Base-by-base conservation (phyloP, 345 rosid species). In the Hirschfeldia incana region DNA sequence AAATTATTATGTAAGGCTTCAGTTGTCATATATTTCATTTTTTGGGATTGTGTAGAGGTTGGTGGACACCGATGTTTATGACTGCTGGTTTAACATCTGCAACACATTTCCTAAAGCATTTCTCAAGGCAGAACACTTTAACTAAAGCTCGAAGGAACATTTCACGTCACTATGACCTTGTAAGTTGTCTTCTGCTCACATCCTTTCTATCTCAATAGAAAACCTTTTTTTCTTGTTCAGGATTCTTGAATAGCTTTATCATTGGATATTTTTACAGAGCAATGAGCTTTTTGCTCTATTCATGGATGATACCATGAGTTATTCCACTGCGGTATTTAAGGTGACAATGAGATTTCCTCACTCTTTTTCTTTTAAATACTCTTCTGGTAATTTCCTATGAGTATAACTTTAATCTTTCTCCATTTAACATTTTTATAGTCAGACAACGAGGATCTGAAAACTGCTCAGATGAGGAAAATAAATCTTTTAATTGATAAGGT, bases 81-180 rank as follows among this genome's bases (percentile, higher is more conserved):
- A 89, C 97, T n/a, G 89, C 97, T 16, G 80, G 87, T 68, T 72
- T 92, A 67, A 76, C 93, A 76, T 89, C 93, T 13, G 88, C 92
- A 64, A 90, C 84, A 74, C 82, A 87, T 65, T 94, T 87, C 76
- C 77, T 87, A 32, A 89, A 75, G 81, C 98, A 92, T 78, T 77
- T 88, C 30, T 86, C 84, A 4, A 84, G 94, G 76, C 87, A 86
- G 64, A 94, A 92, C 76, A 89, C 91, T 8, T 84, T 92, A 17
- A 92, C 94, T 37, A 94, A 94, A 87, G 96, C 98, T 81, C 91
- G 96, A 9, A 81, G 98, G 83, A 94, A 92, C 61, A 87, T 90
- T 77, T 92, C 98, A 36, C 90, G 86, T 9, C 97, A 92, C 82
- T 94, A 92, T 81, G 97, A 94, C 86, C 83, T 94, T 91, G 98